These are phyloP conservation scores for Musa itinerans DNA, from an alignment of 176 grass and related monocot genomes.

Conservation along the genomic window DNA sequence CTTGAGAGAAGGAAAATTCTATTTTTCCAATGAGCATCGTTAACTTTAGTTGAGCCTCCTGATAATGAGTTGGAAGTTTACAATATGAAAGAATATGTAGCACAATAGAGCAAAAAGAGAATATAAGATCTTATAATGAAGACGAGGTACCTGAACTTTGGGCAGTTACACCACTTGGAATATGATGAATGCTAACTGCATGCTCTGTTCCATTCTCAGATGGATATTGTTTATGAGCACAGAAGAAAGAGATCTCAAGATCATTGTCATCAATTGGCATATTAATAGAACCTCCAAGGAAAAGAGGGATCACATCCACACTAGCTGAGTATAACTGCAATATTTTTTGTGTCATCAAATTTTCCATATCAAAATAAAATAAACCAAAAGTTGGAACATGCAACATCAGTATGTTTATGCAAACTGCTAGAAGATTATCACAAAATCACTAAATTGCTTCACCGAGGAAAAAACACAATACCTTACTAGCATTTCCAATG, in stretches of 20 bases:
- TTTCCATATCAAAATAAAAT: conserved; percentile 9
- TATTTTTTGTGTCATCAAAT: conserved; percentile 39
- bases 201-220: conserved; percentile 10
- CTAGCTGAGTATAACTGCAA: conserved; percentile 56
- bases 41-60: too few relatives aligned
- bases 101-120: neutral
- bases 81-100: neutral
- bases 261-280: conserved; percentile 52
- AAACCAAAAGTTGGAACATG: neutral
- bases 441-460: neutral
- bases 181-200: conserved; percentile 42
- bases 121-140: neutral
- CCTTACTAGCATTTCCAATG: neutral
- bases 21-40: too few relatives aligned
- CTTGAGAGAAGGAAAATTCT: too few relatives aligned
- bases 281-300: conserved; percentile 52
- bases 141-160: conserved; percentile 73
- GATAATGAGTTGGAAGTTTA: too few relatives aligned
- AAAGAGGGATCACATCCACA: conserved; percentile 81
- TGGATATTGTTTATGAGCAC: conserved; percentile 21
- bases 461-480: neutral
- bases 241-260: conserved; percentile 46
- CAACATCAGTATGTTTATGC: neutral
- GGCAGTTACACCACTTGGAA: conserved; percentile 48
- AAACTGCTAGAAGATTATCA: neutral